These are phyloP conservation scores for Tuber melanosporum DNA, from an alignment of 495 filamentous ascomycete genomes.

Conservation along the genomic window DNA sequence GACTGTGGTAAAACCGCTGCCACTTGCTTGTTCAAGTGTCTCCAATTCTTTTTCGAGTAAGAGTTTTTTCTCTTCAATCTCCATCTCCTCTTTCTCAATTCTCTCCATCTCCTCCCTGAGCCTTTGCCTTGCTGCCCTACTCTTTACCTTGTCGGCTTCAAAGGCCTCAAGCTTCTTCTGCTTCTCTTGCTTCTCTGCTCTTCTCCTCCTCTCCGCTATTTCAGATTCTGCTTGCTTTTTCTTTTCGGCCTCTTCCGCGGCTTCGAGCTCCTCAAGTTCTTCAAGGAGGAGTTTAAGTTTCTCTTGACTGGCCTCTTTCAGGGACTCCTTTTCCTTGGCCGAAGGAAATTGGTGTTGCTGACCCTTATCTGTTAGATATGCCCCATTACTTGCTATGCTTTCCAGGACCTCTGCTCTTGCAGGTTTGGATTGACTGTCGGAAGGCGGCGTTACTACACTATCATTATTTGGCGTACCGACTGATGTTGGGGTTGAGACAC, in stretches of 20 bases:
- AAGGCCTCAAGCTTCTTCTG: slow-evolving; percentile 49
- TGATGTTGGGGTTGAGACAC: slow-evolving; percentile 37
- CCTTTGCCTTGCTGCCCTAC: slow-evolving; percentile 31
- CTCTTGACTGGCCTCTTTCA: slow-evolving; percentile 30
- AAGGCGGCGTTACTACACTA: background rate
- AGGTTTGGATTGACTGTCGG: slow-evolving; percentile 4
- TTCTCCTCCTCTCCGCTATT: slow-evolving; percentile 44
- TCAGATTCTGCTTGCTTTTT: slow-evolving; percentile 42
- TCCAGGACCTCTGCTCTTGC: slow-evolving; percentile 31
- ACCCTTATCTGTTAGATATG: slow-evolving; percentile 20
- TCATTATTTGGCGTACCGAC: slow-evolving; percentile 35
- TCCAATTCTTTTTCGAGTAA: slow-evolving; percentile 34
- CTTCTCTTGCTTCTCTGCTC: slow-evolving; percentile 54
- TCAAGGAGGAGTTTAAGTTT: slow-evolving; percentile 30
- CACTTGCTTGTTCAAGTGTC: slow-evolving; percentile 21
- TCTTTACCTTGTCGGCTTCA: slow-evolving; percentile 43
- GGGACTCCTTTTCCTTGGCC: slow-evolving; percentile 26
- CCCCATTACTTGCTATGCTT: slow-evolving; percentile 27
- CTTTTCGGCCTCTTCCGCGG: slow-evolving; percentile 55
- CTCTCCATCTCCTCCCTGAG: slow-evolving; percentile 31
- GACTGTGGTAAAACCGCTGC: slow-evolving; percentile 26
- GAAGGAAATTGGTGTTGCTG: background rate
- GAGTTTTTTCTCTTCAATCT: slow-evolving; percentile 33
- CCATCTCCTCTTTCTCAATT: slow-evolving; percentile 29
- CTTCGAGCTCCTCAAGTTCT: slow-evolving; percentile 50